Conservation (phyloP, 202 grass and related monocot species). For the Miscanthus sacchariflorus region DNA sequence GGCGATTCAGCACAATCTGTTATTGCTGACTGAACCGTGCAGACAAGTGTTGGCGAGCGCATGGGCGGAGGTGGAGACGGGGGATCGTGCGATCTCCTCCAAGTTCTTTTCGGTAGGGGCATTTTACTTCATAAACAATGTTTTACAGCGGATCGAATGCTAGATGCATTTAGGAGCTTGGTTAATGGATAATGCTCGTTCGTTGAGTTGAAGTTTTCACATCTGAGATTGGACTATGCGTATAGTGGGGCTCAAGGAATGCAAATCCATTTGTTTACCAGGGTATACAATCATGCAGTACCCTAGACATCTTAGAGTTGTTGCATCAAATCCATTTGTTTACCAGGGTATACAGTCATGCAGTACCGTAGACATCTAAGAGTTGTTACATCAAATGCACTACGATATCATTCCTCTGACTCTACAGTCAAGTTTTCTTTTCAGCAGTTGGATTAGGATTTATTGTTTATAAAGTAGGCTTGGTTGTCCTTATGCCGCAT, state of each 20-base stretch:
- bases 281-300: too few species aligned
- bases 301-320: not conserved
- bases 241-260: not conserved
- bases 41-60: not conserved
- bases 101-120: slow-evolving; percentile 3
- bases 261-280: not conserved
- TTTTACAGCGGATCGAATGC: not conserved
- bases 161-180: not conserved
- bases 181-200: not conserved
- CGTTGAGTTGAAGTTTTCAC: not conserved
- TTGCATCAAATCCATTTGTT: not conserved
- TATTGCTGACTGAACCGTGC: not conserved
- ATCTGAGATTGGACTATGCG: not conserved
- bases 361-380: not conserved
- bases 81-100: slow-evolving; percentile 24
- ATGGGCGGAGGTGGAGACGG: slow-evolving; percentile 20
- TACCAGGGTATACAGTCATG: too few species aligned
- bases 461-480: not conserved
- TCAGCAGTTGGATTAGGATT: not conserved
- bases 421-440: not conserved
- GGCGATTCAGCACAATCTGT: not conserved
- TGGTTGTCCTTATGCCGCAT: not conserved
- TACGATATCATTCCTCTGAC: not conserved
- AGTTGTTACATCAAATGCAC: not conserved
- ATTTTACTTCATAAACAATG: not conserved